Evolutionary conservation across 2,329 filamentous ascomycete genomes (phyloP), one percentile per base, ranked within the genome.

Genomic region (Trichoderma cornu-damae): DNA sequence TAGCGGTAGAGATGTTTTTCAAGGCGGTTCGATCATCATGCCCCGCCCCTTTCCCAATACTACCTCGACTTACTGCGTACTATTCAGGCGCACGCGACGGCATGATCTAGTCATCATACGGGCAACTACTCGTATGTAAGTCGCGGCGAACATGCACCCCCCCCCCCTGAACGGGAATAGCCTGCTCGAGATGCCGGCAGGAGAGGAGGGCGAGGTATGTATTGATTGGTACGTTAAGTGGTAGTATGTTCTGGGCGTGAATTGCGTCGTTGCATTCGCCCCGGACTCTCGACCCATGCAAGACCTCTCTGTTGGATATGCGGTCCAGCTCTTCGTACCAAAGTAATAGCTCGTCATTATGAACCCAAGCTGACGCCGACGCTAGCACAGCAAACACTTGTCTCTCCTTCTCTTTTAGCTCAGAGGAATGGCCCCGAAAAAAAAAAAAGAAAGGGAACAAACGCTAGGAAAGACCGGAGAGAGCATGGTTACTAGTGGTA

Each of bases 301-400:
- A n/a, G n/a, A n/a, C n/a, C n/a, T 55, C 40, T 55, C 42, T 55
- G 22, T 30, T 55, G 37, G n/a, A 22, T 22, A 30, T 12, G 30
- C n/a, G n/a, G 38, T n/a, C 20, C 16, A 7, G 28, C 16, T 37
- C n/a, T n/a, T n/a, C n/a, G n/a, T n/a, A n/a, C n/a, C n/a, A n/a
- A n/a, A n/a, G n/a, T n/a, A 18, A 18, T 12, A 34, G 8, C 16
- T 12, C 16, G 22, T 37, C 40, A 37, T 5, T 26, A 32, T 32
- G 24, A 42, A 52, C 3, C 49, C 24, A 2, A 22, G 24, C 16
- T 28, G 30, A 20, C 42, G 32, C 32, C 30, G 22, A 12, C 32
- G 16, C 51, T 14, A 46, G 30, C 18, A 35, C 20, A 44, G 22
- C n/a, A 20, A n/a, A 55, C 6, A 20, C 12, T n/a, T 37, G 42